Conservation (phyloP, 208 protist genomes). For the Leishmania braziliensis region DNA sequence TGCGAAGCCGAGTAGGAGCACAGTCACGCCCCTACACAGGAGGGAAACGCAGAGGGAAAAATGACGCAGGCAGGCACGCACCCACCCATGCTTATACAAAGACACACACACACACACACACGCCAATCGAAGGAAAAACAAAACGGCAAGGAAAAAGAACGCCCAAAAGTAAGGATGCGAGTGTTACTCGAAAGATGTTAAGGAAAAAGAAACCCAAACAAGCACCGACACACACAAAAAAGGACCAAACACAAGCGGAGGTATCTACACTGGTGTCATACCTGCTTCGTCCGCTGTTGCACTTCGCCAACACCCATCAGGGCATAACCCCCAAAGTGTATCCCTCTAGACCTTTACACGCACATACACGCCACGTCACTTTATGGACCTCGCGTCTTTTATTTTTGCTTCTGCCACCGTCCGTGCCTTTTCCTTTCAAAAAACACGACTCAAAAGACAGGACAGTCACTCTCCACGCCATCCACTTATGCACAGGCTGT, state of each 20-base stretch:
- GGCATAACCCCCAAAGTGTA: background rate
- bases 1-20: background rate
- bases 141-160: background rate
- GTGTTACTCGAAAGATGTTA: slow-evolving; percentile 12
- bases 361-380: background rate
- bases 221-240: background rate
- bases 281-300: background rate
- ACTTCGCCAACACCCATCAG: background rate
- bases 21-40: background rate
- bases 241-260: background rate
- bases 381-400: background rate
- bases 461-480: background rate
- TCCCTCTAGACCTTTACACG: background rate
- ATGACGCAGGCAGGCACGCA: background rate
- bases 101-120: background rate
- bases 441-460: background rate
- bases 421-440: background rate
- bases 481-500: background rate
- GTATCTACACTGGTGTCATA: background rate
- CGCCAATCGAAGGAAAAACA: background rate
- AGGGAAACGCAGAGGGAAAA: background rate
- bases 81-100: background rate
- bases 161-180: background rate
- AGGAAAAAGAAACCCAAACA: background rate
- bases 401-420: background rate